phyloP scores from a whole-genome alignment of 768 basidiomycete species.

The Rhodotorula kratochvilovae region DNA sequence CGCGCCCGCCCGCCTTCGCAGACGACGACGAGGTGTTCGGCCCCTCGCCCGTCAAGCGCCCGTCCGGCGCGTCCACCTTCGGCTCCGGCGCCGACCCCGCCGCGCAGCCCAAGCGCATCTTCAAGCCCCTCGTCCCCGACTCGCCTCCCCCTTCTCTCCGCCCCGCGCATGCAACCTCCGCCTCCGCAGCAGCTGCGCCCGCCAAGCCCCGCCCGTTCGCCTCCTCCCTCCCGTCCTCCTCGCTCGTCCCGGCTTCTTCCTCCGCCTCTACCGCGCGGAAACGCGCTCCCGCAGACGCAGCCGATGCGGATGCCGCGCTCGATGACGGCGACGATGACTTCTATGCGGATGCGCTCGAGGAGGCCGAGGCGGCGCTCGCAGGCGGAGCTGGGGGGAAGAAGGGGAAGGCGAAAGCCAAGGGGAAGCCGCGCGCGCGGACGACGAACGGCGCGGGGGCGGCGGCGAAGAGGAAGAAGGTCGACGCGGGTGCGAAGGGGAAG shows the following conservation, averaged over 20 bases:
- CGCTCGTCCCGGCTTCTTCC: not conserved
- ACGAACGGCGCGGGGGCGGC: not conserved
- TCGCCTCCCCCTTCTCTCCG: not conserved
- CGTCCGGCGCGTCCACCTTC: not conserved
- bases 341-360: constrained; percentile 11
- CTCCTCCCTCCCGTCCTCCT: constrained; percentile 5
- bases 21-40: constrained; percentile 31
- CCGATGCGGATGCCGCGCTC: not conserved
- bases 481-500: not conserved
- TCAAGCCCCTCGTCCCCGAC: constrained; percentile 20
- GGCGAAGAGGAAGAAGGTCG: not conserved
- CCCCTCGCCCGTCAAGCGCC: constrained; percentile 35
- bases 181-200: not conserved
- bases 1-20: too few species aligned
- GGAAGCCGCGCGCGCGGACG: not conserved
- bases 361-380: not conserved
- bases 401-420: not conserved
- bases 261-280: not conserved
- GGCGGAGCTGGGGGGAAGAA: not conserved
- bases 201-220: constrained; percentile 13
- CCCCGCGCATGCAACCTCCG: not conserved
- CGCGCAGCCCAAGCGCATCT: not conserved
- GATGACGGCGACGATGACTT: constrained; percentile 8
- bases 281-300: not conserved
- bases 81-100: not conserved